phyloP scores from a whole-genome alignment of 2,329 filamentous ascomycete species.

The Neofusicoccum umdonicola region DNA sequence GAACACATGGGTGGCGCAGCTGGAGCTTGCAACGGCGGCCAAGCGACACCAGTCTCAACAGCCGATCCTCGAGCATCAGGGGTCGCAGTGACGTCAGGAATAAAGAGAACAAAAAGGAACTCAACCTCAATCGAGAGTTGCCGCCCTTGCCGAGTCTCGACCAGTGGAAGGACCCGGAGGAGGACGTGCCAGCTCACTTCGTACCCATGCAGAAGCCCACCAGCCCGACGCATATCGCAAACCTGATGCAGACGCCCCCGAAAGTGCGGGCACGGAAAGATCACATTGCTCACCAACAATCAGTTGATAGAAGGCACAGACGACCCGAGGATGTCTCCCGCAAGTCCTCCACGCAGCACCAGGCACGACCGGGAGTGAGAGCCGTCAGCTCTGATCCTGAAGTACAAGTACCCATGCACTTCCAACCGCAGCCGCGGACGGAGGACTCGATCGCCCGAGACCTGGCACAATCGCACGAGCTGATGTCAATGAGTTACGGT shows the following conservation, averaged over 20 bases:
- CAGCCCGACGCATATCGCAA: constrained; percentile 19
- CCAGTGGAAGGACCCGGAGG: constrained; percentile 30
- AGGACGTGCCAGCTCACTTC: constrained; percentile 18
- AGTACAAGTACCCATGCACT: neutral
- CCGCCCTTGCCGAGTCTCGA: constrained; percentile 49
- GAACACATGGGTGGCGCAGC: constrained; percentile 35
- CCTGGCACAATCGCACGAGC: constrained; percentile 16
- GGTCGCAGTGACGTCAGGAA: constrained; percentile 24
- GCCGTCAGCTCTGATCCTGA: neutral
- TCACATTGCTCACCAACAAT: constrained; percentile 6
- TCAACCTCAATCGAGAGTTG: constrained; percentile 48
- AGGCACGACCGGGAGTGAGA: neutral
- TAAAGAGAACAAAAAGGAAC: constrained; percentile 30
- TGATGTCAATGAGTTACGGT: constrained; percentile 28
- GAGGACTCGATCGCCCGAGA: constrained; percentile 2
- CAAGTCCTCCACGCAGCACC: neutral
- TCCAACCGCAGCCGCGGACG: neutral
- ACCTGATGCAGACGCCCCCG: constrained; percentile 18
- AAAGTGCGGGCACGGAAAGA: constrained; percentile 1
- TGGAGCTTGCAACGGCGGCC: constrained; percentile 37
- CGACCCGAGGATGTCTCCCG: neutral
- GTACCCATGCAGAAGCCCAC: constrained; percentile 5
- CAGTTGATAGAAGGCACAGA: neutral
- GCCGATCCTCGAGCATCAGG: constrained; percentile 12
- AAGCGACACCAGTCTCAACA: constrained; percentile 32